phyloP scores from a whole-genome alignment of 129 eudicot species.

The Daucus carota region DNA sequence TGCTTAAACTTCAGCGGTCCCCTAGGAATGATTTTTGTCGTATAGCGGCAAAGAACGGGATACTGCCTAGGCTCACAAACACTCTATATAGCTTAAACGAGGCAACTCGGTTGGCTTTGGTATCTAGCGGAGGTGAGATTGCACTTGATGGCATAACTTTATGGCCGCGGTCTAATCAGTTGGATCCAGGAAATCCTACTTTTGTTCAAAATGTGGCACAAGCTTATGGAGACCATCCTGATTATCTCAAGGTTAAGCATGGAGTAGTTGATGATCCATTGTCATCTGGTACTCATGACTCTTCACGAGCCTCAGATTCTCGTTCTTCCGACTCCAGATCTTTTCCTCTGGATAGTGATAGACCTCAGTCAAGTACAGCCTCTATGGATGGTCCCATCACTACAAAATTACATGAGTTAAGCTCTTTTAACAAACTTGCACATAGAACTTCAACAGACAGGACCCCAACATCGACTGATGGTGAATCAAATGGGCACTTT shows the following conservation, averaged over 20 bases:
- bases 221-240: constrained; percentile 56
- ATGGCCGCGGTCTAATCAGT: constrained; percentile 62
- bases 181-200: constrained; percentile 49
- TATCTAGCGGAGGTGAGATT: constrained; percentile 61
- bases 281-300: constrained; percentile 44
- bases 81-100: constrained; percentile 91
- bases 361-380: constrained; percentile 45
- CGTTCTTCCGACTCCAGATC: constrained; percentile 57
- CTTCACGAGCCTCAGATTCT: constrained; percentile 45
- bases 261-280: constrained; percentile 39
- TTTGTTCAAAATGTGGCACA: constrained; percentile 44
- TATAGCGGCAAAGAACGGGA: constrained; percentile 93
- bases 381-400: constrained; percentile 38
- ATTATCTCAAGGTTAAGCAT: constrained; percentile 49
- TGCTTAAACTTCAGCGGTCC: constrained; percentile 92
- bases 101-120: constrained; percentile 81
- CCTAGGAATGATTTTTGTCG: constrained; percentile 93
- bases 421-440: constrained; percentile 35
- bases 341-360: constrained; percentile 43
- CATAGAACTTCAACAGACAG: constrained; percentile 55
- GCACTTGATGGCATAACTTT: constrained; percentile 48
- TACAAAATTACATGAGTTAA: constrained; percentile 45
- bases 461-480: constrained; percentile 50
- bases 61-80: constrained; percentile 79
- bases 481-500: constrained; percentile 54